Percentiles rank a stretch among this genome's conserved stretches.
These are phyloP conservation scores for Lepidium didymum DNA, from an alignment of 345 rosid species.

Conservation along the genomic window DNA sequence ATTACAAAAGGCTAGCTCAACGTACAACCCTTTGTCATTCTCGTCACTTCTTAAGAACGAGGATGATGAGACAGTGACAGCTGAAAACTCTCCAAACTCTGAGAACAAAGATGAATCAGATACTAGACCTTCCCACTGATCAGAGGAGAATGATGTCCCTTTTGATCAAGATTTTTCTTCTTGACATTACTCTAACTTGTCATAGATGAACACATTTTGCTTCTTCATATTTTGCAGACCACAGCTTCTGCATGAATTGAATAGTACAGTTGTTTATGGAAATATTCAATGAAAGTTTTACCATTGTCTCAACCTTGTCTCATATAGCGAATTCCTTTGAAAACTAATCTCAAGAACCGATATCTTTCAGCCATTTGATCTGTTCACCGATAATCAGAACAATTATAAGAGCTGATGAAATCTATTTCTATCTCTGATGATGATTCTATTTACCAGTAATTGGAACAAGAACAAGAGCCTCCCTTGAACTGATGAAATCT, in stretches of 20 bases:
- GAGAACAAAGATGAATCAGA: slow-evolving; percentile 38
- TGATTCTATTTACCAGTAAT: slow-evolving; percentile 63
- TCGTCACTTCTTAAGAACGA: slow-evolving; percentile 49
- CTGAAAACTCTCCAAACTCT: slow-evolving; percentile 64
- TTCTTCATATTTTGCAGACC: background rate
- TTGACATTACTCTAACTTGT: slow-evolving; percentile 5
- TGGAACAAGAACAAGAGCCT: slow-evolving; percentile 76
- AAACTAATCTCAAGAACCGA: background rate
- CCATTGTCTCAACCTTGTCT: background rate
- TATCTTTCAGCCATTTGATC: background rate
- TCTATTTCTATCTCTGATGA: slow-evolving; percentile 59
- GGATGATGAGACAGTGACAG: slow-evolving; percentile 63
- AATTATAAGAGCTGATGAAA: slow-evolving; percentile 72
- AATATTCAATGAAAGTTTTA: background rate
- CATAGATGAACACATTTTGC: slow-evolving; percentile 1
- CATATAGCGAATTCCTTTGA: background rate
- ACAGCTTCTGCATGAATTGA: background rate
- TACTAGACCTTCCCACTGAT: slow-evolving; percentile 31
- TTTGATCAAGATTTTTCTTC: slow-evolving; percentile 9
- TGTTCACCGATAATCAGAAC: slow-evolving; percentile 70
- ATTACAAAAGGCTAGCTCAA: slow-evolving; percentile 88
- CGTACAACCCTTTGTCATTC: slow-evolving; percentile 64
- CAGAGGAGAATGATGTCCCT: background rate
- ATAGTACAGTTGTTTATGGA: background rate
- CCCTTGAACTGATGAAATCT: slow-evolving; percentile 68